Base-by-base conservation (phyloP, 768 basidiomycete species). In the Serpula lacrymans region DNA sequence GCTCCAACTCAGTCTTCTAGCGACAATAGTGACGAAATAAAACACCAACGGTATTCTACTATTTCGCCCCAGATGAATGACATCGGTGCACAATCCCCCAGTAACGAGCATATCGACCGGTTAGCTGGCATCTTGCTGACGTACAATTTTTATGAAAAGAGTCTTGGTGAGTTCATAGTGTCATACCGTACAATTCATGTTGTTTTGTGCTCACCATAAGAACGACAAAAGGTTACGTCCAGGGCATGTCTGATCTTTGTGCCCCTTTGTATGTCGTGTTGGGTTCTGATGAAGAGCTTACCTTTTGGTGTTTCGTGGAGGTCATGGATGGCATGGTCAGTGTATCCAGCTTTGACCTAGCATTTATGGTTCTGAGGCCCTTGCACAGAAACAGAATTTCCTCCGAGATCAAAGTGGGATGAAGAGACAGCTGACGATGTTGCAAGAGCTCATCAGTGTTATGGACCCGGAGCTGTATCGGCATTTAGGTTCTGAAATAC, bases 211-310 rank as follows among this genome's bases (percentile, higher is more conserved):
- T 62, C 43, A 66, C 30, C 13, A 26, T 3, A 9, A 34, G 43
- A 35, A 40, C n/a, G 26, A 36, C 40, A 42, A 46, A 85, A n/a
- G 92, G 94, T 21, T 97, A 98, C 59, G 96, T 98, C 4, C 96
- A 98, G 63, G 96, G 96, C 23, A 98, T 98, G 96, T 92, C 89
- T 2, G 96, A 99, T 63, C 76, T 99, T 11, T 88, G 89, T 51
- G 85, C 90, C 3, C 96, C 96, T 10, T 65, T 98, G 5, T 98
- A 97, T 55, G 84, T 98, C 18, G 88, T 93, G 12, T 83, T 89
- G 77, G 82, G 76, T 38, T 88, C 81, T 6, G 85, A 96, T 48
- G 93, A 95, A 54, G 87, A 85, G 39, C 63, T 90, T 64, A 90
- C 89, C 2, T 98, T 97, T 65, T 97, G 94, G 93, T 92, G 91